These are phyloP conservation scores for Scheffersomyces titani DNA, from an alignment of 1,139 yeast genomes.

Conservation along the genomic window DNA sequence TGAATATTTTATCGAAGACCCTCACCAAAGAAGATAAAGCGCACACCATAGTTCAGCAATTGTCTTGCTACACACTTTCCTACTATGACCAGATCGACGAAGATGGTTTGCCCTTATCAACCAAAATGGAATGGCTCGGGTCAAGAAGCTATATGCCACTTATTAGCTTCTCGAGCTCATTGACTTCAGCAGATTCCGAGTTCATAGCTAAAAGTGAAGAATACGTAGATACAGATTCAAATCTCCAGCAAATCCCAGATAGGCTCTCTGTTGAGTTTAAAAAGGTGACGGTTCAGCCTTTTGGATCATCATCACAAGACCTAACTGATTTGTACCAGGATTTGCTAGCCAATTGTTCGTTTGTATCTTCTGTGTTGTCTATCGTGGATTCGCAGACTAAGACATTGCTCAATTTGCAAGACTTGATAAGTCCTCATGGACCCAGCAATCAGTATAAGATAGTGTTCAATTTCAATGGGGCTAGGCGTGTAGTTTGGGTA, in stretches of 20 bases:
- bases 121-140: not conserved
- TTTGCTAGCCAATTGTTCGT: slow-evolving; percentile 69
- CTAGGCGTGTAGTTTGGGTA: slow-evolving; percentile 48
- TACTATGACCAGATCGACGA: not conserved
- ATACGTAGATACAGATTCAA: slow-evolving; percentile 10
- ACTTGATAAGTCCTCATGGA: slow-evolving; percentile 28
- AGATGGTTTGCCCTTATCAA: not conserved
- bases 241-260: slow-evolving; percentile 18
- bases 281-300: slow-evolving; percentile 14
- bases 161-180: slow-evolving; percentile 16
- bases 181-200: slow-evolving; percentile 13
- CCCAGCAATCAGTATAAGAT: slow-evolving; percentile 36
- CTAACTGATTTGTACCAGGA: slow-evolving; percentile 50
- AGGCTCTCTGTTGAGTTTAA: slow-evolving; percentile 15
- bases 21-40: not conserved
- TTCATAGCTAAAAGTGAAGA: slow-evolving; percentile 4
- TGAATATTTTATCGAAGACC: not conserved
- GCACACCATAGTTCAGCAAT: not conserved
- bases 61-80: not conserved
- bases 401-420: slow-evolving; percentile 7
- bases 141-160: slow-evolving; percentile 37
- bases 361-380: slow-evolving; percentile 66
- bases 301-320: slow-evolving; percentile 18
- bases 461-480: slow-evolving; percentile 56
- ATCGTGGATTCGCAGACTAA: slow-evolving; percentile 22